Evolutionary conservation across 2,329 filamentous ascomycete species (phyloP).

Genomic region (Neonectria faginata): DNA sequence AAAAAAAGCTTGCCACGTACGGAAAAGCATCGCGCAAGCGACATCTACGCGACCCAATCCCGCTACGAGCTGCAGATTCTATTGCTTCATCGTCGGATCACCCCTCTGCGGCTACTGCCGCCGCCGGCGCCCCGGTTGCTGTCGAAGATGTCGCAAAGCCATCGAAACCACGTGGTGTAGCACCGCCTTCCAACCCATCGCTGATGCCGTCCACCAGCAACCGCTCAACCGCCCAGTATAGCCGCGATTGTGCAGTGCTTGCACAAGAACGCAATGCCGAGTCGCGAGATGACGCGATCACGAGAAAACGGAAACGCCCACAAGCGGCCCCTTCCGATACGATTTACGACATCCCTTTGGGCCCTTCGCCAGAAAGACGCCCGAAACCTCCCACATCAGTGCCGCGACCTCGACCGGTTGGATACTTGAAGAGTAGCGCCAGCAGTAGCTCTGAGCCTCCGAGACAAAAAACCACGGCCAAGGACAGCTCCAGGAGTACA

Average conservation of each 20-base stretch:
- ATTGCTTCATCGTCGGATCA: constrained; percentile 27
- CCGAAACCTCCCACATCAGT: constrained; percentile 27
- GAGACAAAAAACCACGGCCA: constrained; percentile 13
- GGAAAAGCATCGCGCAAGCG: constrained; percentile 45
- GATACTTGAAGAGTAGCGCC: constrained; percentile 15
- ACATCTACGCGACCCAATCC: constrained; percentile 37
- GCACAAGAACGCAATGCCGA: constrained; percentile 23
- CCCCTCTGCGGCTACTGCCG: constrained; percentile 16
- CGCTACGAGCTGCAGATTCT: constrained; percentile 38
- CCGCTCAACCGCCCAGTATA: constrained; percentile 22
- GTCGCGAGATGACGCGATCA: constrained; percentile 33
- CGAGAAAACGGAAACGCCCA: constrained; percentile 41
- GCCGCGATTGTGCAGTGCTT: constrained; percentile 10
- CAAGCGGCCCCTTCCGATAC: constrained; percentile 25
- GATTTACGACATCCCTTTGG: constrained; percentile 21
- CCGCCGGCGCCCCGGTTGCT: not conserved
- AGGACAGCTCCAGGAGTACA: constrained; percentile 27
- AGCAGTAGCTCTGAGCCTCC: constrained; percentile 11
- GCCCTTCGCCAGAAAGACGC: constrained; percentile 21
- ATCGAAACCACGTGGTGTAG: constrained; percentile 31
- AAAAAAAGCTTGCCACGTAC: constrained; percentile 45
- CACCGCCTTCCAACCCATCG: constrained; percentile 35
- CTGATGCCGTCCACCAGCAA: constrained; percentile 23
- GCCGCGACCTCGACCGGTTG: constrained; percentile 24
- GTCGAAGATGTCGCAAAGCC: constrained; percentile 30